A percentile compares a stretch with the other conserved stretches of the same genome.
These are phyloP conservation scores for Anthracocystis panici-leucophaei DNA, from an alignment of 1,284 basidiomycete species.

Conservation along the genomic window DNA sequence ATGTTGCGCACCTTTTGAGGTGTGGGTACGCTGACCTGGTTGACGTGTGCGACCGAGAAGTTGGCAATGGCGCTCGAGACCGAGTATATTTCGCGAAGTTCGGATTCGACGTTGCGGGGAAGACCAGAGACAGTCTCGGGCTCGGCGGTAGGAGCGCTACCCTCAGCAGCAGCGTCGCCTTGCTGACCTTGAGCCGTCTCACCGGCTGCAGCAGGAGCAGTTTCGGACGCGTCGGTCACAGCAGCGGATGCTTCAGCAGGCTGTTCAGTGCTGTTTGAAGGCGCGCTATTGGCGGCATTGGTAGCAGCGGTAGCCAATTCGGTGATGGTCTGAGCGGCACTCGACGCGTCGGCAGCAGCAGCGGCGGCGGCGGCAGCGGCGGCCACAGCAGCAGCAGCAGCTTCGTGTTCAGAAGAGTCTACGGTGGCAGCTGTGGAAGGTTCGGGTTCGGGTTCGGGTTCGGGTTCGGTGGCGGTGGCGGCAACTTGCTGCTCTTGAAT, in stretches of 20 bases:
- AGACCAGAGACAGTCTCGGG: slow-evolving; percentile 26
- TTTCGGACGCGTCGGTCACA: slow-evolving; percentile 1
- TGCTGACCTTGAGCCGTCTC: slow-evolving; percentile 9
- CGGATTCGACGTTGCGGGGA: slow-evolving; percentile 36
- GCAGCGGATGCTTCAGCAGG: slow-evolving; percentile 3
- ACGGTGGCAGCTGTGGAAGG: slow-evolving; percentile 1
- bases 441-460: slow-evolving; percentile 3
- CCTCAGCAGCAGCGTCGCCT: slow-evolving; percentile 3
- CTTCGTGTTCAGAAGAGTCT: slow-evolving; percentile 13
- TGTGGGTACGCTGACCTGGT: slow-evolving; percentile 35
- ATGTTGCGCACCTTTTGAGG: slow-evolving; percentile 49
- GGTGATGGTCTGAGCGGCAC: slow-evolving; percentile 47
- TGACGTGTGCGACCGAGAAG: slow-evolving; percentile 52
- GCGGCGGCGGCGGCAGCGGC: slow-evolving; percentile 6
- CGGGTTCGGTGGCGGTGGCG: not conserved
- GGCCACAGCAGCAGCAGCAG: not conserved
- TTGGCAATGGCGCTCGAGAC: slow-evolving; percentile 57
- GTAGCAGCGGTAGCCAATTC: slow-evolving; percentile 46
- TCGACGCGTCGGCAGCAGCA: slow-evolving; percentile 47
- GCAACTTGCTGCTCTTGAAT: slow-evolving; percentile 9
- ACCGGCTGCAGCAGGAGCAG: slow-evolving; percentile 1
- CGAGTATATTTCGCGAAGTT: slow-evolving; percentile 52
- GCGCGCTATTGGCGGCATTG: slow-evolving; percentile 24
- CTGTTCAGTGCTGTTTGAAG: slow-evolving; percentile 4
- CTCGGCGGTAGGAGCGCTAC: slow-evolving; percentile 17